Evolutionary conservation across 495 filamentous ascomycete species (phyloP).

Genomic region (Mytilinidion resinicola): DNA sequence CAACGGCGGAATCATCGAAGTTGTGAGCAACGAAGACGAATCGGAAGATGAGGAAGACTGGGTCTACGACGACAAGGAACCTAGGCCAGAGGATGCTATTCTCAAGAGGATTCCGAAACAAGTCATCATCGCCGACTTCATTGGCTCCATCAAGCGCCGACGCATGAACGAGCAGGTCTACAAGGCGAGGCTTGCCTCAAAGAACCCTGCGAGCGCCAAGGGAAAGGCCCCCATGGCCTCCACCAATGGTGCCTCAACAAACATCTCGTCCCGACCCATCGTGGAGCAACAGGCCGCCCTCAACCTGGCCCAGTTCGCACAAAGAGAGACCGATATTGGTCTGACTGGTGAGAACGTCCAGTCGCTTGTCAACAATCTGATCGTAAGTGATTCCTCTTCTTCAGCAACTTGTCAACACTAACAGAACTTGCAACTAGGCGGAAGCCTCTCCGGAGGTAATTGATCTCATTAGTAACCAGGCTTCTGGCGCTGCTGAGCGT

Average conservation of each 20-base stretch:
- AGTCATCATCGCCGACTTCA: background rate
- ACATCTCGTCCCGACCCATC: slow-evolving; percentile 12
- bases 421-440: slow-evolving; percentile 28
- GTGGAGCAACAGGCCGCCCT: slow-evolving; percentile 46
- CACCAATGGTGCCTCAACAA: background rate
- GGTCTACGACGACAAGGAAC: slow-evolving; percentile 35
- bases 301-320: slow-evolving; percentile 47
- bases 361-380: slow-evolving; percentile 30
- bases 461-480: slow-evolving; percentile 5
- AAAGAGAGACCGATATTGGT: slow-evolving; percentile 31
- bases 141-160: background rate
- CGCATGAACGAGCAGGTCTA: too few species aligned
- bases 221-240: too few species aligned
- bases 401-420: slow-evolving; percentile 29
- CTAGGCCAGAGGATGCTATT: slow-evolving; percentile 49
- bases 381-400: slow-evolving; percentile 28
- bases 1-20: slow-evolving; percentile 75
- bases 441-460: slow-evolving; percentile 34
- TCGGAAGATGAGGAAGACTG: slow-evolving; percentile 43
- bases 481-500: background rate
- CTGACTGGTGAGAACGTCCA: slow-evolving; percentile 24
- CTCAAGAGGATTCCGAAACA: slow-evolving; percentile 7
- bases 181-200: too few species aligned
- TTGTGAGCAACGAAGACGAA: slow-evolving; percentile 58
- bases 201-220: too few species aligned